Conservation (phyloP, 73 alveolate species). For the Paramecium bursaria region DNA sequence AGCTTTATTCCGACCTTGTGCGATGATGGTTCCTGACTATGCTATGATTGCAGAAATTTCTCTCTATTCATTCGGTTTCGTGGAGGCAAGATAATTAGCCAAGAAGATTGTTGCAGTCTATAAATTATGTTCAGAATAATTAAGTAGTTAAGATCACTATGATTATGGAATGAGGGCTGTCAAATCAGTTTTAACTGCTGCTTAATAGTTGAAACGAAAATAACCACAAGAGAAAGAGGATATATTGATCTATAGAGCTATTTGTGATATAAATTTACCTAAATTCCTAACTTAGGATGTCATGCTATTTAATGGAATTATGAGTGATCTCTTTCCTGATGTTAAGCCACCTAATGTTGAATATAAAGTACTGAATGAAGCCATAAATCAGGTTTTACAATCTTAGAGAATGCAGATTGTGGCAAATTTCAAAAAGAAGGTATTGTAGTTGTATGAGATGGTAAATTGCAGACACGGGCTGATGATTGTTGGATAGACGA, state of each 20-base stretch:
- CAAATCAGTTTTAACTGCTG: conserved; percentile 86
- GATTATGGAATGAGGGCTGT: conserved; percentile 97
- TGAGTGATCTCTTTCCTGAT: conserved; percentile 93
- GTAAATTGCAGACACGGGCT: conserved; percentile 92
- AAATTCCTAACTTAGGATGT: conserved; percentile 95
- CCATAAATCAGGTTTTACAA: conserved; percentile 54
- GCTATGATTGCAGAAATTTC: conserved; percentile 94
- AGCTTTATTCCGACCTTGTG: conserved; percentile 88
- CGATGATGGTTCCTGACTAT: conserved; percentile 90
- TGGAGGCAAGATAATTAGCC: conserved; percentile 82
- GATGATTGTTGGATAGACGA: conserved; percentile 93
- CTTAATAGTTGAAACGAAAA: conserved; percentile 75
- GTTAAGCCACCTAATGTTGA: conserved; percentile 66
- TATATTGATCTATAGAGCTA: conserved; percentile 75
- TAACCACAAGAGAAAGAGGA: conserved; percentile 83
- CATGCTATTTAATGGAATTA: conserved; percentile 88
- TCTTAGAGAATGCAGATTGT: conserved; percentile 44
- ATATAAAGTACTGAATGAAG: conserved; percentile 39
- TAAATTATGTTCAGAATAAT: conserved; percentile 82
- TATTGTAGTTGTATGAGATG: conserved; percentile 87
- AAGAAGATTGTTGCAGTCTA: conserved; percentile 86
- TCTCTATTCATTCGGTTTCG: conserved; percentile 89
- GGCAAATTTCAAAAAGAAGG: conserved; percentile 78
- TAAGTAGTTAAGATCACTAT: conserved; percentile 85
- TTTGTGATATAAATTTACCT: conserved; percentile 95